Percentiles rank a stretch among this genome's conserved stretches.
These are phyloP conservation scores for Dorcoceras hygrometricum DNA, from an alignment of 257 asterid species.

Conservation along the genomic window DNA sequence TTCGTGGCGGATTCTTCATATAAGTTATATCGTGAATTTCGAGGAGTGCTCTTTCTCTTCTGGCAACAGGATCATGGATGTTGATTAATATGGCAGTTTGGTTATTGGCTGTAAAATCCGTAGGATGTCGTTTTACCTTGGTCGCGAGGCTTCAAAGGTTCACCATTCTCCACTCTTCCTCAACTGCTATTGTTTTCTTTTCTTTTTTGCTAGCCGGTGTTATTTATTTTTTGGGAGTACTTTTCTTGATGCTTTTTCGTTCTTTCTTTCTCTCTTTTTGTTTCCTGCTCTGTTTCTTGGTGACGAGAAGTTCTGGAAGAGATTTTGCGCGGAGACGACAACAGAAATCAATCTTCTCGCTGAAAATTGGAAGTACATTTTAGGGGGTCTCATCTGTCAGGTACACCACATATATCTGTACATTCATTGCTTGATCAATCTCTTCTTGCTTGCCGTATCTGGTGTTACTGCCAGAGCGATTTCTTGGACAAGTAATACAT, in stretches of 20 bases:
- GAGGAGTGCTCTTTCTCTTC: constrained; percentile 16
- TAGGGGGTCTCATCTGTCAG: constrained; percentile 76
- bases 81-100: constrained; percentile 30
- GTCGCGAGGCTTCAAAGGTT: constrained; percentile 99
- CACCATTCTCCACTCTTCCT: constrained; percentile 15
- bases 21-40: constrained; percentile 18
- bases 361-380: constrained; percentile 72
- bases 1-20: constrained; percentile 13
- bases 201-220: constrained; percentile 15
- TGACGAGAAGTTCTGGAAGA: constrained; percentile 65
- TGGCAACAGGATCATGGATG: constrained; percentile 29
- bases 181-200: background rate
- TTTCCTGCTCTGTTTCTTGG: background rate
- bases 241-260: constrained; percentile 25
- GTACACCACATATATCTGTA: constrained; percentile 16
- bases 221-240: background rate
- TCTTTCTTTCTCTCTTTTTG: background rate
- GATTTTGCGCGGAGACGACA: constrained; percentile 65
- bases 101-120: constrained; percentile 32
- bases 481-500: background rate
- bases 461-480: background rate
- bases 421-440: background rate
- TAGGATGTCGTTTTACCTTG: constrained; percentile 90
- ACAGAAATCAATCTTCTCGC: constrained; percentile 80
- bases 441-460: background rate